Conservation (phyloP, 352 stramenopile species). For the Aphanomyces euteiches region DNA sequence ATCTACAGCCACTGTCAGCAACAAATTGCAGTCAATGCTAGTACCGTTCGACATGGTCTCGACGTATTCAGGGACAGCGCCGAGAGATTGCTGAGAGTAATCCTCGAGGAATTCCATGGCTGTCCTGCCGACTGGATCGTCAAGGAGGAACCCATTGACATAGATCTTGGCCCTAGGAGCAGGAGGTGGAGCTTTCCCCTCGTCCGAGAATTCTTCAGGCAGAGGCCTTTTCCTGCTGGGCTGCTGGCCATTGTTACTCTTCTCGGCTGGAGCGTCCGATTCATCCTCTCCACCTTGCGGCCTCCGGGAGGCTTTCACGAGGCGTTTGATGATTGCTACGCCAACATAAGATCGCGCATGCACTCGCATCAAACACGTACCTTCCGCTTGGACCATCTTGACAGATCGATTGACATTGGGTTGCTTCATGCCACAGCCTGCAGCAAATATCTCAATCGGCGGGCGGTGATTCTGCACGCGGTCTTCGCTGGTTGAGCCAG, state of each 20-base stretch:
- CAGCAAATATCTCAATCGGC: constrained; percentile 56
- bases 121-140: constrained; percentile 32
- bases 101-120: constrained; percentile 35
- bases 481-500: constrained; percentile 35
- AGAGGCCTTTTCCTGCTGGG: not conserved
- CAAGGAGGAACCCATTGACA: constrained; percentile 31
- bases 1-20: constrained; percentile 13
- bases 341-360: not conserved
- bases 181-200: not conserved
- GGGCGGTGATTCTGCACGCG: constrained; percentile 52
- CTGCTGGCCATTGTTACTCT: not conserved
- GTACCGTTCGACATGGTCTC: constrained; percentile 29
- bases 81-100: constrained; percentile 27
- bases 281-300: not conserved
- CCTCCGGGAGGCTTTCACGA: not conserved
- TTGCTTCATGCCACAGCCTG: constrained; percentile 11
- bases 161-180: constrained; percentile 20
- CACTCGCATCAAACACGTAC: constrained; percentile 17
- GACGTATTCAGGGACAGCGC: constrained; percentile 3
- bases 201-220: not conserved
- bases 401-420: constrained; percentile 30
- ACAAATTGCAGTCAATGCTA: not conserved
- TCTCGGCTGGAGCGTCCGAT: not conserved
- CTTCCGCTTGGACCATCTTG: constrained; percentile 18
- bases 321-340: constrained; percentile 19